Base-by-base conservation (phyloP, 1,139 yeast genomes). In the Yamadazyma triangularis region DNA sequence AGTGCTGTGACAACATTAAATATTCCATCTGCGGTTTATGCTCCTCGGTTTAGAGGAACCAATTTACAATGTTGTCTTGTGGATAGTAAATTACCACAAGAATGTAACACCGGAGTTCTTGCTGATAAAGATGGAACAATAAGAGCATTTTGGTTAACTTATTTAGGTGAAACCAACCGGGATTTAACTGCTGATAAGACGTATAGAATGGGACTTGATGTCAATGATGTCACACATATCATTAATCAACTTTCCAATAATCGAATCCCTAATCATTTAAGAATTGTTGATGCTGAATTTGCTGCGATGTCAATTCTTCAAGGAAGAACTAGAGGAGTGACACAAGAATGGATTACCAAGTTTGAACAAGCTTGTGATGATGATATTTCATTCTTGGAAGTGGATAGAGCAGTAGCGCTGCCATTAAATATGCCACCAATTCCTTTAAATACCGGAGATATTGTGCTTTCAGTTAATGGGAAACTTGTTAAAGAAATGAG, bases 41-140 rank as follows among this genome's bases (percentile, higher is more conserved):
- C 81, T 16, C 96, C 96, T 16, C 73, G 94, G 37, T 88, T 84
- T 55, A 74, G 95, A 49, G 95, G 91, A 8, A 81, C 91, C 9
- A 87, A 87, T 48, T 59, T 87, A 35, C 95, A 87, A 48, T 78
- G 88, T 26, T 66, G 86, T 24, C 67, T 85, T 13, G 71, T 87
- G 27, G 95, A 88, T 48, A 79, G 85, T 28, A 78, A 77, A 31
- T 58, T 82, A 31, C 76, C 86, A 30, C 77, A 76, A 28, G 87
- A 83, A 44, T 87, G 95, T 58, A 76, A 74, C 28, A 74, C 93
- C 4, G 97, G 96, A 41, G 73, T 87, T 4, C 58, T 88, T 30
- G 80, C 84, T n/a, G 88, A 83, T 50, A 55, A 64, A 27, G 86
- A 84, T 45, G 96, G 96, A 16, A 75, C 80, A 0, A 73, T 88